Base-by-base conservation (phyloP, 495 filamentous ascomycete species). In the Tuber melanosporum region DNA sequence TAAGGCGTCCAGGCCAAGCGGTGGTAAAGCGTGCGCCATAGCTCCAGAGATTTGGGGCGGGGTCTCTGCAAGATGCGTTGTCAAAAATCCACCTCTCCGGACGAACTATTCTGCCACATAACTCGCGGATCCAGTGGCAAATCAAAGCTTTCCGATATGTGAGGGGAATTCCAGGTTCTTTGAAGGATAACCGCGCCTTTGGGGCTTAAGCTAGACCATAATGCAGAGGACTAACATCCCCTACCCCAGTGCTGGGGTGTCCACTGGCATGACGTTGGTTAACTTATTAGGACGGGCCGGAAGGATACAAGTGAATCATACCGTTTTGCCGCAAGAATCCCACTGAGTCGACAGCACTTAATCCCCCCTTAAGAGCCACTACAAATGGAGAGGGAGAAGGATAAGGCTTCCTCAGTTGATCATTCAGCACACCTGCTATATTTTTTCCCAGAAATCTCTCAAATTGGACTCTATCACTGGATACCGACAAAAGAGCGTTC, bases 281-380 rank as follows among this genome's bases (percentile, higher is more conserved):
- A 66, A 66, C n/a, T 66, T 36, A 66, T 66, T 66, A 32, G 57
- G 57, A 66, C 57, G 57, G 57, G 57, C 36, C 57, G 57, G 57
- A 26, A 36, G 57, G 10, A 17, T 26, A 66, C 32, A 66, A n/a
- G 57, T 66, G 57, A 66, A 26, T 26, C 26, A 36, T 36, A 36
- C 57, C 57, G 12, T 17, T 17, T 14, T 15, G 10, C n/a, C 32
- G 52, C n/a, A 62, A 62, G 52, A 62, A 62, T 26, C 3, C 57
- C 57, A 36, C 26, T 17, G 26, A 36, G 57, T 32, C 57, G 57
- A 26, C 26, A 66, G 57, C 57, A 66, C 22, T n/a, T 57, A 57
- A 57, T 26, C n/a, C 49, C 12, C 49, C 3, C 49, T 17, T 26
- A 66, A 66, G 26, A 32, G 32, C 57, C 57, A 17, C 57, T 9